A percentile compares a stretch with the other conserved stretches of the same genome.
Conservation (phyloP, 202 grass and related monocot genomes). For the Alloteropsis angusta region DNA sequence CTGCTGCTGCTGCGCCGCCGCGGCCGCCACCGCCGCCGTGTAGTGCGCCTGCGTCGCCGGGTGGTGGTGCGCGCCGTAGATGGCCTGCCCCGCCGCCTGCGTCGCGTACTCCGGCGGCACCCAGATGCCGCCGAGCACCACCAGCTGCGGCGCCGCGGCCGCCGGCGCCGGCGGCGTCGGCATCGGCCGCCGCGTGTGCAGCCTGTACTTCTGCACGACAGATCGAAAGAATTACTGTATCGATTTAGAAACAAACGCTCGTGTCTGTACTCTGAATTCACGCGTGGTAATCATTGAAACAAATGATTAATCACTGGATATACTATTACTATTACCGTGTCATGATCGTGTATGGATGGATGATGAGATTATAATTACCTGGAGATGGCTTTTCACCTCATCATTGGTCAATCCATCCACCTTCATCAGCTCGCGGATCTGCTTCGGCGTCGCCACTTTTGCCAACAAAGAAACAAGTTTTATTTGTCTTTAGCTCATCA, state of each 20-base stretch:
- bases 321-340: background rate
- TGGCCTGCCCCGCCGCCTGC: constrained; percentile 37
- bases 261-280: background rate
- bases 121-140: constrained; percentile 92
- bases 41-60: constrained; percentile 56
- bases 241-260: background rate
- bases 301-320: background rate
- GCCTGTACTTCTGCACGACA: constrained; percentile 67
- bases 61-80: constrained; percentile 60
- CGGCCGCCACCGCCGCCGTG: constrained; percentile 26
- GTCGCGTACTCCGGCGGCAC: constrained; percentile 79
- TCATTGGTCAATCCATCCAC: constrained; percentile 99
- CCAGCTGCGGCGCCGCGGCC: constrained; percentile 53
- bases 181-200: constrained; percentile 81
- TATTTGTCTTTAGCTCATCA: background rate
- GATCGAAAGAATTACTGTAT: background rate
- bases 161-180: constrained; percentile 23
- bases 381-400: constrained; percentile 99
- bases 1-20: constrained; percentile 24
- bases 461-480: constrained; percentile 17
- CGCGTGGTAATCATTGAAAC: background rate
- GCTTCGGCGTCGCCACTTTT: constrained; percentile 96
- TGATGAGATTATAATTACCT: constrained; percentile 59
- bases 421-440: constrained; percentile 98
- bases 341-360: background rate